These are phyloP conservation scores for Sporothrix brasiliensis DNA, from an alignment of 2,329 filamentous ascomycete genomes.

Conservation along the genomic window DNA sequence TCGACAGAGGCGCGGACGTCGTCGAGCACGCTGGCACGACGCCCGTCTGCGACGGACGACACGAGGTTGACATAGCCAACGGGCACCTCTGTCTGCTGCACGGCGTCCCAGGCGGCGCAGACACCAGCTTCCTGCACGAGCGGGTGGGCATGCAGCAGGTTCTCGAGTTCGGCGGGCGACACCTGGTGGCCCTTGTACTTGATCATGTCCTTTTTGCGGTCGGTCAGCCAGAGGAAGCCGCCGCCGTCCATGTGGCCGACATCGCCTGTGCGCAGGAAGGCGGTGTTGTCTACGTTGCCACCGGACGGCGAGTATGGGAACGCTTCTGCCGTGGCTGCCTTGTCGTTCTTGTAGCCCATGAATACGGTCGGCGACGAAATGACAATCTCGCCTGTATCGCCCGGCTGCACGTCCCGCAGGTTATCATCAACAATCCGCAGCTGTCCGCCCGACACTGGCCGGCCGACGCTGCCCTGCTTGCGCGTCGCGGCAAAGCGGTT, in stretches of 20 bases:
- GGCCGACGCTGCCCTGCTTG: slow-evolving; percentile 21
- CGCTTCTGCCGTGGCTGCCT: background rate
- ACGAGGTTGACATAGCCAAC: slow-evolving; percentile 17
- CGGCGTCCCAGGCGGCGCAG: slow-evolving; percentile 17
- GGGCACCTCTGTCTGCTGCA: slow-evolving; percentile 25
- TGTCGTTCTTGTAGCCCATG: slow-evolving; percentile 23
- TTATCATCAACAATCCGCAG: slow-evolving; percentile 16
- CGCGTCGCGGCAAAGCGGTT: background rate
- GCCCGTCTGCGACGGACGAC: background rate
- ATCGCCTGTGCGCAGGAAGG: background rate
- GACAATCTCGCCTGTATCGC: slow-evolving; percentile 14
- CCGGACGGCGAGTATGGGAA: background rate
- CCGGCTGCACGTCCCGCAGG: slow-evolving; percentile 6
- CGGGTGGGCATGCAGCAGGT: slow-evolving; percentile 15
- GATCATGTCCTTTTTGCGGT: slow-evolving; percentile 29
- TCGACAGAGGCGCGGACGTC: background rate
- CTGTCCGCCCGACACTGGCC: background rate
- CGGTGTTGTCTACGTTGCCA: background rate
- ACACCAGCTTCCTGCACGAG: slow-evolving; percentile 24
- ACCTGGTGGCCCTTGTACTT: slow-evolving; percentile 29
- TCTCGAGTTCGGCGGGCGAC: slow-evolving; percentile 27
- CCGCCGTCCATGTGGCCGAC: slow-evolving; percentile 15
- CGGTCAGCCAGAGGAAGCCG: slow-evolving; percentile 26
- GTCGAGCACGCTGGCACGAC: background rate
- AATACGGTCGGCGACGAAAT: slow-evolving; percentile 9